Percentiles rank a stretch among this genome's conserved stretches.
These are phyloP conservation scores for Dovyalis caffra DNA, from an alignment of 345 rosid genomes.

Conservation along the genomic window DNA sequence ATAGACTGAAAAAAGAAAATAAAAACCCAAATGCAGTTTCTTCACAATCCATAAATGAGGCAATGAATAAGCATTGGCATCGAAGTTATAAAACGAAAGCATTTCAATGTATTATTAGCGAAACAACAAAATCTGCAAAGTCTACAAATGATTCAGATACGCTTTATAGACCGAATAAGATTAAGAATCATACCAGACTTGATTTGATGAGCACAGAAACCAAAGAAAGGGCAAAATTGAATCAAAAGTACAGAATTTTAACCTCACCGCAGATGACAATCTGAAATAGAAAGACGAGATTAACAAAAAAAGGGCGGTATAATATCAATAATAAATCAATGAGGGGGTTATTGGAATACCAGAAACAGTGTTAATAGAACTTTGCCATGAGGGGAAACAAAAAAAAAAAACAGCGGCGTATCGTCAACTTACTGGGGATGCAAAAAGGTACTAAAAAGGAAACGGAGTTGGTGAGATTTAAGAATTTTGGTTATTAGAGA, in stretches of 20 bases:
- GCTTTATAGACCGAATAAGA: background rate
- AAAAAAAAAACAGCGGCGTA: no score
- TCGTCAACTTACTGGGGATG: background rate
- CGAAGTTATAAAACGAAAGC: background rate
- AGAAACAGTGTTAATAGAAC: background rate
- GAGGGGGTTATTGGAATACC: background rate
- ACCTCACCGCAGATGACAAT: conserved; percentile 15
- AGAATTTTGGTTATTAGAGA: background rate
- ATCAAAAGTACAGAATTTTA: background rate
- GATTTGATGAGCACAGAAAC: background rate
- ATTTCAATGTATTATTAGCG: background rate
- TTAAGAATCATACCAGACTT: conserved; percentile 1
- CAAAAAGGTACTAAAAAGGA: background rate
- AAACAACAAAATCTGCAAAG: background rate
- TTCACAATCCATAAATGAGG: background rate
- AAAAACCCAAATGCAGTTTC: background rate
- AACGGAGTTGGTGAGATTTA: background rate
- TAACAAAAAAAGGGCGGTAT: background rate
- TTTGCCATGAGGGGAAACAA: background rate
- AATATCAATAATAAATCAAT: background rate
- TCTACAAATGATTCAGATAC: background rate
- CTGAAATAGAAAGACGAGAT: background rate
- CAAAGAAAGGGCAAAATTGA: background rate
- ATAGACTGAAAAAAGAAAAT: background rate
- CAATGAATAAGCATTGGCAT: background rate